Evolutionary conservation across 257 asterid genomes (phyloP), one percentile per base, ranked within the genome.

Genomic region (Lavandula angustifolia): DNA sequence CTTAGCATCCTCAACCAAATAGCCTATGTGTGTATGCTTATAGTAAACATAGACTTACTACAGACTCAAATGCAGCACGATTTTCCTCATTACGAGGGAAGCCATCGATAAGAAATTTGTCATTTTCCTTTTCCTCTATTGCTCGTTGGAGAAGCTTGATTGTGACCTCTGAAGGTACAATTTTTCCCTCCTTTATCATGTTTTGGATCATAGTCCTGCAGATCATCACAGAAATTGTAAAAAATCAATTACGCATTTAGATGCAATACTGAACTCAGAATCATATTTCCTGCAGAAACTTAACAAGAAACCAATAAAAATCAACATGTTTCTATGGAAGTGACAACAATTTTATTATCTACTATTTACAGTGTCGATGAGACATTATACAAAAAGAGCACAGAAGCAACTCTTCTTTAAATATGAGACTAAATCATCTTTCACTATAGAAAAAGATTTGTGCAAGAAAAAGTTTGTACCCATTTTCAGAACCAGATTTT

Each of bases 31-130:
- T 22, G 27, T 22, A 22, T 22, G 27, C 27, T 22, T 29, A 49
- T 34, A 32, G 42, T 12, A 44, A 14, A 58, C 9, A 18, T 40
- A 66, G 55, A 79, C 88, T 84, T 79, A 88, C 95, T 7, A 84
- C 92, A 49, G 75, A 58, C 83, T 88, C 98, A 76, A 91, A 91
- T 42, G 91, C 86, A 46, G 89, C 89, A 69, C 95, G 95, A 60
- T 91, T 91, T 80, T 91, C 96, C 84, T 91, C 96, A 67, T 88
- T 88, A 54, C 98, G 95, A 52, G 96, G 98, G 74, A 91, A 88
- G 6, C 98, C 98, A 73, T 91, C 98, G 69, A 91, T 88, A n/a
- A 88, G 96, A 79, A 88, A 91, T 64, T 91, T 91, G 77, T 88
- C 94, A 31, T 91, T 88, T 55, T 64, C 87, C 52, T 50, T 80